Base-by-base conservation (phyloP, 2,329 filamentous ascomycete genomes). In the Diaporthe amygdali region DNA sequence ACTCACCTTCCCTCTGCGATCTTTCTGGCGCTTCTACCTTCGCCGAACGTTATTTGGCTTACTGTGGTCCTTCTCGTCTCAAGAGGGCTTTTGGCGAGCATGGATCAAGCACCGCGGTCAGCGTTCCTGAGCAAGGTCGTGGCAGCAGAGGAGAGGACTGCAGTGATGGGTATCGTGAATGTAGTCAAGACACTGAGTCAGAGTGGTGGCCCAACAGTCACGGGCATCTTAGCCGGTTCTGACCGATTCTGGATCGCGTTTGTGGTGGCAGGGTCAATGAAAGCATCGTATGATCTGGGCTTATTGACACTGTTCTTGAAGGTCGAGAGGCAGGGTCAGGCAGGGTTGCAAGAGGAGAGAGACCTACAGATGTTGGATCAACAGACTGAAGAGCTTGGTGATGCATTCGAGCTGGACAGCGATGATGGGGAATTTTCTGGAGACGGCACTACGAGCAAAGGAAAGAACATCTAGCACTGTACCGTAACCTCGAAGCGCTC, bases 1-100 rank as follows among this genome's bases (percentile, higher is more conserved):
- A 93, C 92, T 0, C 92, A 94, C 75, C 83, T 94, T 0, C 92
- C 92, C 0, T 93, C 91, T 0, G 85, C 92, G 9, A 80, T 94
- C 32, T 91, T 90, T 74, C 85, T 94, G 1, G 83, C 88, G 17
- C 79, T 94, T 25, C 89, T 94, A 27, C 88, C 90, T 0, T 76
- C 91, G 0, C 89, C 91, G 0, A 79, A 82, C 25, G 82, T 84
- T 4, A 80, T 90, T 0, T 82, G 82, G 14, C 72, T 90, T 30
- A 67, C 91, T 0, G 84, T 93, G 55, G 78, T 84, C 0, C 88
- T 94, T 69, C 82, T 94, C 14, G 79, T 92, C 20, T 82, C 92
- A 14, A 87, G 92, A 9, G 85, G 91, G 0, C 89, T 88, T 72
- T 87, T 88, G 0, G 87, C 89, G 69, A 90, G 85, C 61, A 94